Percentiles rank a stretch among this genome's conserved stretches.
Conservation (phyloP, 78 protist species). For the Dictyostelium discoideum region DNA sequence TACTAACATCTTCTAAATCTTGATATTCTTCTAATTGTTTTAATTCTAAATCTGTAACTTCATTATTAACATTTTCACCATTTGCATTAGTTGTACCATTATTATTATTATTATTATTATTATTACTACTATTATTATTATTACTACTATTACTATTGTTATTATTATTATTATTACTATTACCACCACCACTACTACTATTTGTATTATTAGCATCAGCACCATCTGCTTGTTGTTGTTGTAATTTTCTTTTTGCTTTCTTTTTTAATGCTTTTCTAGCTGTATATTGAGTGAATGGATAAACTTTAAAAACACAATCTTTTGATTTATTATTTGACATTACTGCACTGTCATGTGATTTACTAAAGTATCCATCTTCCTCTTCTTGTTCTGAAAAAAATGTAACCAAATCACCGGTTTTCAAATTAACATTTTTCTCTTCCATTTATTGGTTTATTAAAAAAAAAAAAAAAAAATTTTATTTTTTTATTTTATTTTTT, state of each 20-base stretch:
- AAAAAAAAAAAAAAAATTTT: no score
- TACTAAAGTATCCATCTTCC: slow-evolving; percentile 63
- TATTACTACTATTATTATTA: neutral
- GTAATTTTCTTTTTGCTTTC: slow-evolving; percentile 37
- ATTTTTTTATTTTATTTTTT: neutral
- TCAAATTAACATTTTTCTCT: slow-evolving; percentile 1
- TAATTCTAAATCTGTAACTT: slow-evolving; percentile 25
- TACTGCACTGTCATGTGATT: slow-evolving; percentile 38
- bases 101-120: neutral
- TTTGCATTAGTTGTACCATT: neutral
- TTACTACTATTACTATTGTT: neutral
- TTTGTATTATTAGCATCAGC: neutral
- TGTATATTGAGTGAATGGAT: slow-evolving; percentile 75
- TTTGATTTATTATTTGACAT: slow-evolving; percentile 34
- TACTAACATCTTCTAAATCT: slow-evolving; percentile 60
- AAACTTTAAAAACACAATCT: slow-evolving; percentile 69
- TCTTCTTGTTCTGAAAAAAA: slow-evolving; percentile 78
- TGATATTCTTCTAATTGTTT: slow-evolving; percentile 75
- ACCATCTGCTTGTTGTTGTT: slow-evolving; percentile 7
- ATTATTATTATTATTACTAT: neutral
- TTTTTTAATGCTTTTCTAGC: slow-evolving; percentile 72
- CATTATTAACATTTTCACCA: neutral
- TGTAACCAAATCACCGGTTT: slow-evolving; percentile 72
- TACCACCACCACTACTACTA: no score
- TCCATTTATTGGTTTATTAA: neutral